Conservation (phyloP, 2,329 filamentous ascomycete genomes). For the Penicillium sp. region DNA sequence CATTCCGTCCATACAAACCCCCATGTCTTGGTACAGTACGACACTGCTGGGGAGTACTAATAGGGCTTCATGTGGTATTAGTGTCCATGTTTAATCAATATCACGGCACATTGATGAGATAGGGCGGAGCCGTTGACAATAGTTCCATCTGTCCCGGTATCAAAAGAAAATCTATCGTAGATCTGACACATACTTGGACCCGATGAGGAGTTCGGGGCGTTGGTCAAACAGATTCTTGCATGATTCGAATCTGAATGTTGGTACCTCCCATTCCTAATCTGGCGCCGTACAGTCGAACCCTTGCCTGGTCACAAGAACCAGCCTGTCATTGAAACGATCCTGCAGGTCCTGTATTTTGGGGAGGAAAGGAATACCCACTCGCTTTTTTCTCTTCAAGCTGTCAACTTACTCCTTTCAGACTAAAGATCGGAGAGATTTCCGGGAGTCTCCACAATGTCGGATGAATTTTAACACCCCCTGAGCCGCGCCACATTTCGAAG, state of each 20-base stretch:
- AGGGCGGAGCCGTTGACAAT: slow-evolving; percentile 13
- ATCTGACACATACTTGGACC: slow-evolving; percentile 19
- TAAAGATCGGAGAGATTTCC: slow-evolving; percentile 35
- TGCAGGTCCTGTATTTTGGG: slow-evolving; percentile 11
- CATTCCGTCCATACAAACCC: neutral
- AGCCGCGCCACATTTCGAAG: slow-evolving; percentile 13
- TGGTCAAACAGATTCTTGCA: slow-evolving; percentile 1
- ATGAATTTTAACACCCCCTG: slow-evolving; percentile 19
- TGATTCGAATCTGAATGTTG: neutral
- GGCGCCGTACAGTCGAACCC: slow-evolving; percentile 8
- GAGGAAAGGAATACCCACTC: neutral
- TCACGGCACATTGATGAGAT: slow-evolving; percentile 1
- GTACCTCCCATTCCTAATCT: slow-evolving; percentile 9
- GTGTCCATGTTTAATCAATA: neutral
- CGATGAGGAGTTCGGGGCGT: slow-evolving; percentile 26
- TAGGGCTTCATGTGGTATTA: neutral
- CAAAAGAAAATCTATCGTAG: slow-evolving; percentile 8
- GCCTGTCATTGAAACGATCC: slow-evolving; percentile 7
- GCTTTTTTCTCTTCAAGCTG: slow-evolving; percentile 22
- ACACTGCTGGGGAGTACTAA: neutral
- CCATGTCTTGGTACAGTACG: neutral
- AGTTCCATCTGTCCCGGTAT: slow-evolving; percentile 12
- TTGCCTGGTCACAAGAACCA: slow-evolving; percentile 7
- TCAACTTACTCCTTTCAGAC: slow-evolving; percentile 32
- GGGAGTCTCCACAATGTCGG: slow-evolving; percentile 22